Evolutionary conservation across 2,329 filamentous ascomycete genomes (phyloP).

Genomic region (Xylaria arbuscula): DNA sequence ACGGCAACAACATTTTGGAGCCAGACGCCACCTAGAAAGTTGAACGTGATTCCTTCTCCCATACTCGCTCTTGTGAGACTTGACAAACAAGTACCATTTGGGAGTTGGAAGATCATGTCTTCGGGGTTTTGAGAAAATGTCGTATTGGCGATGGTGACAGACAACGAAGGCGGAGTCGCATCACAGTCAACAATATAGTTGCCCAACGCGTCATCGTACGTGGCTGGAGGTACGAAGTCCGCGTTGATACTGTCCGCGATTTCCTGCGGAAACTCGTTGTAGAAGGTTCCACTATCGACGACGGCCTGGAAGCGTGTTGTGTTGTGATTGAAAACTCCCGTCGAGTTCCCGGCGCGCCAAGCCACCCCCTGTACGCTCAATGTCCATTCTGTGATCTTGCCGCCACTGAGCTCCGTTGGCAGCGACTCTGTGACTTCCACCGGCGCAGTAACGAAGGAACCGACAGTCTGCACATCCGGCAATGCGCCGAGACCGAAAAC

Average conservation of each 20-base stretch:
- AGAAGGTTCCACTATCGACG: slow-evolving; percentile 20
- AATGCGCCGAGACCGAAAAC: slow-evolving; percentile 9
- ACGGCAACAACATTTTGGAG: slow-evolving; percentile 14
- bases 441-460: slow-evolving; percentile 11
- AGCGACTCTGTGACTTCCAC: slow-evolving; percentile 14
- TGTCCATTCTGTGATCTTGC: slow-evolving; percentile 25
- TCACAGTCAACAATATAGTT: slow-evolving; percentile 7
- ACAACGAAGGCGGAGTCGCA: slow-evolving; percentile 15
- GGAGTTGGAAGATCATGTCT: slow-evolving; percentile 22
- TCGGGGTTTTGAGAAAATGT: slow-evolving; percentile 7
- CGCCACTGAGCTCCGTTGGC: slow-evolving; percentile 15
- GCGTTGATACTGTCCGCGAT: slow-evolving; percentile 13
- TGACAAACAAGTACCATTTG: slow-evolving; percentile 18
- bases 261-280: slow-evolving; percentile 15
- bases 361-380: slow-evolving; percentile 9
- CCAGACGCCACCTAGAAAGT: slow-evolving; percentile 8
- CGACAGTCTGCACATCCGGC: slow-evolving; percentile 6
- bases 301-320: slow-evolving; percentile 13
- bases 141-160: slow-evolving; percentile 9
- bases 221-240: slow-evolving; percentile 6
- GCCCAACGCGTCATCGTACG: slow-evolving; percentile 6
- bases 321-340: neutral
- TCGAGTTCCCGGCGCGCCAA: slow-evolving; percentile 13
- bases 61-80: slow-evolving; percentile 4
- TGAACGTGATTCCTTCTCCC: slow-evolving; percentile 9